A percentile compares a stretch with the other conserved stretches of the same genome.
Conservation (phyloP, 495 filamentous ascomycete genomes). For the Acidomyces sp. region DNA sequence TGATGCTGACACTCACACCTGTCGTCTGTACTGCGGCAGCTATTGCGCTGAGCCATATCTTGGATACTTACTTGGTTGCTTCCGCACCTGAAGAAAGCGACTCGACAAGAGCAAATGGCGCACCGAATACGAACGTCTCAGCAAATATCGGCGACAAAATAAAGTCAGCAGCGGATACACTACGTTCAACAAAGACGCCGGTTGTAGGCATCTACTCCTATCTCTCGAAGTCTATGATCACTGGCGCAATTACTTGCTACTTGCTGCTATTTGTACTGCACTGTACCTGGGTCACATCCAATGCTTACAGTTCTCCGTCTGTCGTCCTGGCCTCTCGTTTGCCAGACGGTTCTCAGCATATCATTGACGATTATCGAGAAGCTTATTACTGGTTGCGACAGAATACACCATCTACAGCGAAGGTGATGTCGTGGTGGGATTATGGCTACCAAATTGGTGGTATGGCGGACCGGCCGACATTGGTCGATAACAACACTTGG, state of each 20-base stretch:
- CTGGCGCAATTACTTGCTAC: conserved; percentile 59
- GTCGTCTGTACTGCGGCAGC: conserved; percentile 93
- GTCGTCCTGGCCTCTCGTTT: conserved; percentile 86
- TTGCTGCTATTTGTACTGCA: conserved; percentile 89
- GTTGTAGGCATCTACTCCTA: conserved; percentile 71
- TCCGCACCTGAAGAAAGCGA: conserved; percentile 6
- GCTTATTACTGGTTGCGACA: conserved; percentile 99
- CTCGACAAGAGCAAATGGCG: conserved; percentile 23
- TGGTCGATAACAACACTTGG: conserved; percentile 99
- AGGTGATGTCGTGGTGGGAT: conserved; percentile 99
- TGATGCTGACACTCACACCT: conserved; percentile 96
- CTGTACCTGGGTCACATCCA: conserved; percentile 99
- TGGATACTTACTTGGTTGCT: conserved; percentile 69
- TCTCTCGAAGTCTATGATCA: conserved; percentile 62
- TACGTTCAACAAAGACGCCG: conserved; percentile 59
- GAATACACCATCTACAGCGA: conserved; percentile 85
- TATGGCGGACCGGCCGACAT: conserved; percentile 94
- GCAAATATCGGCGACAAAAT: conserved; percentile 28
- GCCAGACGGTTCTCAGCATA: conserved; percentile 92
- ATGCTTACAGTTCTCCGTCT: conserved; percentile 95
- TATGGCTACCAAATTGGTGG: conserved; percentile 99
- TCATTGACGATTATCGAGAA: conserved; percentile 99
- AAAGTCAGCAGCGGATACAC: conserved; percentile 30
- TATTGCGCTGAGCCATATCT: conserved; percentile 72
- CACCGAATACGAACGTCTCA: conserved; percentile 36